phyloP scores from a whole-genome alignment of 2,329 filamentous ascomycete genomes.

The Beauveria scarabaeidicola region DNA sequence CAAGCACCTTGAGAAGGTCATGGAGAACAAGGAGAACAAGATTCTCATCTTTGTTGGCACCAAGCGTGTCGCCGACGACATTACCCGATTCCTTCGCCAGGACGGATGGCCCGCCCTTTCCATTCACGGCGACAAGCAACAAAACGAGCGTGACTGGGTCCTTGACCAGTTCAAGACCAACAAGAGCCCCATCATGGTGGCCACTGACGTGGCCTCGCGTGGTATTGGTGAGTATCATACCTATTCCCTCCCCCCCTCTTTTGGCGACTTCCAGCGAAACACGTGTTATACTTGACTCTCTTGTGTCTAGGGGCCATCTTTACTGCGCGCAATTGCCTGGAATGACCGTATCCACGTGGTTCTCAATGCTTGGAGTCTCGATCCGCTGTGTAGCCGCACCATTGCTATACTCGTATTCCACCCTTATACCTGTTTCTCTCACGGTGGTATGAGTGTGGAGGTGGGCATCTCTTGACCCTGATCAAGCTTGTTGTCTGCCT shows the following conservation, averaged over 20 bases:
- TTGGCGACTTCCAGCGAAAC: slow-evolving; percentile 50
- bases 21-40: slow-evolving; percentile 95
- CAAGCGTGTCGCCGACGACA: slow-evolving; percentile 95
- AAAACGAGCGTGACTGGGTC: slow-evolving; percentile 99
- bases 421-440: slow-evolving; percentile 55
- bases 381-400: slow-evolving; percentile 59
- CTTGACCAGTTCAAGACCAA: slow-evolving; percentile 99
- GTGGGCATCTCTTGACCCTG: slow-evolving; percentile 66
- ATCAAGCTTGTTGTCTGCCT: slow-evolving; percentile 55
- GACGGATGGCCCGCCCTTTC: slow-evolving; percentile 97
- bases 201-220: slow-evolving; percentile 98
- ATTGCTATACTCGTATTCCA: slow-evolving; percentile 64
- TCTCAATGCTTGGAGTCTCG: slow-evolving; percentile 77
- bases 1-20: slow-evolving; percentile 94
- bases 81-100: slow-evolving; percentile 92
- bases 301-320: slow-evolving; percentile 80
- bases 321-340: slow-evolving; percentile 89
- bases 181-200: slow-evolving; percentile 99
- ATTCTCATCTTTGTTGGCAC: slow-evolving; percentile 87
- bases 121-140: slow-evolving; percentile 98
- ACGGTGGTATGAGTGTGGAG: slow-evolving; percentile 66
- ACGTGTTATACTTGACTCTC: slow-evolving; percentile 72
- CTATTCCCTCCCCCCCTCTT: slow-evolving; percentile 34
- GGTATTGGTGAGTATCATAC: slow-evolving; percentile 95
- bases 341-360: slow-evolving; percentile 76